phyloP scores from a whole-genome alignment of 305 asterid species.

The Fraxinus nigra region DNA sequence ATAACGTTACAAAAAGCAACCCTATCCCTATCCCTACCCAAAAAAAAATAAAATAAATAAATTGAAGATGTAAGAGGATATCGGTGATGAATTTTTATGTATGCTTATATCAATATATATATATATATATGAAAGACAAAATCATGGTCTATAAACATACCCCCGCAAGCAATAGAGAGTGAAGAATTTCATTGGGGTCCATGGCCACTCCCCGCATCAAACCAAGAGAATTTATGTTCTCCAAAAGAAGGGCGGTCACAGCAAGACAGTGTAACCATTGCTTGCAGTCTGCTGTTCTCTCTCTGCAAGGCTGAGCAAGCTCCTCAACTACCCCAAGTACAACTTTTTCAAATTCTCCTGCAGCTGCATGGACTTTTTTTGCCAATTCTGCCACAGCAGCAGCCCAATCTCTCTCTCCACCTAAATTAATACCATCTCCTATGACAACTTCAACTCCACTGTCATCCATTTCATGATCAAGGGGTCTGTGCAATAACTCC shows the following conservation, averaged over 20 bases:
- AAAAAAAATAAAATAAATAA: not conserved
- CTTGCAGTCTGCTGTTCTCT: conserved; percentile 83
- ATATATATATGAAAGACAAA: not conserved
- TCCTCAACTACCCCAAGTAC: conserved; percentile 67
- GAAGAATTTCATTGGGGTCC: conserved; percentile 76
- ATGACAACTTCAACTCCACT: conserved; percentile 65
- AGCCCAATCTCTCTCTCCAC: conserved; percentile 97
- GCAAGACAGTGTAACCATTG: conserved; percentile 96
- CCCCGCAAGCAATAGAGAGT: conserved; percentile 89
- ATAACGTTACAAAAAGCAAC: not conserved
- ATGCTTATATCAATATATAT: not conserved
- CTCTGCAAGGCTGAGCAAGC: conserved; percentile 92
- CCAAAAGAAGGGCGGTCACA: conserved; percentile 75
- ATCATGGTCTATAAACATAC: conserved; percentile 42
- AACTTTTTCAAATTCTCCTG: conserved; percentile 86
- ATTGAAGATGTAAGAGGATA: not conserved
- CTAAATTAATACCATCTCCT: conserved; percentile 90
- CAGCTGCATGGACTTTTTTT: conserved; percentile 70
- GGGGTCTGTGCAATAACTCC: conserved; percentile 65
- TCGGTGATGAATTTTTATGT: not conserved
- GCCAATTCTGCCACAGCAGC: conserved; percentile 77
- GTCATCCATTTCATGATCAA: conserved; percentile 79
- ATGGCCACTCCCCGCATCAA: conserved; percentile 69
- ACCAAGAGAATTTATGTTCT: conserved; percentile 64
- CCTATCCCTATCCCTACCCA: not conserved